Evolutionary conservation across 2,329 filamentous ascomycete species (phyloP).

Genomic region (Nemania bipapillata): DNA sequence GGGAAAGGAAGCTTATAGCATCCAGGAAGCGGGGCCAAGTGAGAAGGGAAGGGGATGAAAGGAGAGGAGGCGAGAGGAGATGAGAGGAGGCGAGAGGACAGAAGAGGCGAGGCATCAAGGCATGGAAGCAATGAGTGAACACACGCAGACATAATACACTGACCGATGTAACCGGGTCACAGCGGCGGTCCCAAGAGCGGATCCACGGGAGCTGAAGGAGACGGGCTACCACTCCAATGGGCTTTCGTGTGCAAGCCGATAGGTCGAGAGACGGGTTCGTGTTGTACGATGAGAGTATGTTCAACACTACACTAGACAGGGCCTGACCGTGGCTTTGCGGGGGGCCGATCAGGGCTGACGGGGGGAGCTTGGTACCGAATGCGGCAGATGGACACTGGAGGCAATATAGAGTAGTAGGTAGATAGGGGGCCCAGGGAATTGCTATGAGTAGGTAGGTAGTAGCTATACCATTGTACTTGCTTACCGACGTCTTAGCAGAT

Average conservation of each 20-base stretch:
- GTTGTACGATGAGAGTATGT: constrained; percentile 31
- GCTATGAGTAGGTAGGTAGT: no score
- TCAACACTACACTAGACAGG: constrained; percentile 31
- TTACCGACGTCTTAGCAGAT: no score
- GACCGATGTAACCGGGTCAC: constrained; percentile 34
- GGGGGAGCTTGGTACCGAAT: constrained; percentile 32
- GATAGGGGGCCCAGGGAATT: constrained; percentile 8
- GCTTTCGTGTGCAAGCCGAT: constrained; percentile 30
- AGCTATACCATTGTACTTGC: not conserved
- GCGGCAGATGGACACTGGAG: constrained; percentile 28
- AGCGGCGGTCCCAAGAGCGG: constrained; percentile 33
- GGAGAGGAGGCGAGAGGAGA: not conserved
- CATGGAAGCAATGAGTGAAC: constrained; percentile 15
- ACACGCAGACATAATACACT: constrained; percentile 28
- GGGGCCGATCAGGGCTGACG: constrained; percentile 37
- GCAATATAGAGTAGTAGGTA: constrained; percentile 26
- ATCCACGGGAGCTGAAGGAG: constrained; percentile 35
- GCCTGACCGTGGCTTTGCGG: constrained; percentile 38
- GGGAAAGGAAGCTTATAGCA: constrained; percentile 15
- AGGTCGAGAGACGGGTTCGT: constrained; percentile 28
- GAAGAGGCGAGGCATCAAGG: constrained; percentile 5
- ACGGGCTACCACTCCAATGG: constrained; percentile 33
- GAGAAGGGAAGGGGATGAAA: constrained; percentile 2
- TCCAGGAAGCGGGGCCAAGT: constrained; percentile 12
- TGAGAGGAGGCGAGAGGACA: not conserved